Conservation (phyloP, 371 early-diverging fungal species). For the Choanephora cucurbitarum region DNA sequence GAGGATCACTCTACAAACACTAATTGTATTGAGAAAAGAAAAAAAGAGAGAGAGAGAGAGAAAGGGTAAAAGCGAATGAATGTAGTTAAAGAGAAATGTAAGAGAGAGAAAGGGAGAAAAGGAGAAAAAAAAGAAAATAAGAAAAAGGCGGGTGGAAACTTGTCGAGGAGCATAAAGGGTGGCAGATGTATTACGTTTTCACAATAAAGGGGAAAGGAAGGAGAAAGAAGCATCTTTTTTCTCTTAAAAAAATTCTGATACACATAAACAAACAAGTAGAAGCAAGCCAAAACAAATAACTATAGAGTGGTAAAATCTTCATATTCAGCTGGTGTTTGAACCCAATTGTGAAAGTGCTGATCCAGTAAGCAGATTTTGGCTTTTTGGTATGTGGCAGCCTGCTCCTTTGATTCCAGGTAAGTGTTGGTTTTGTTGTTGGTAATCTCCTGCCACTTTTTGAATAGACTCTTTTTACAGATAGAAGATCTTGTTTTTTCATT, state of each 20-base stretch:
- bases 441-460: conserved; percentile 15
- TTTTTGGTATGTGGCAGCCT: conserved; percentile 39
- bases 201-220: conserved; percentile 7
- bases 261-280: conserved; percentile 3
- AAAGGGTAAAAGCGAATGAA: conserved; percentile 7
- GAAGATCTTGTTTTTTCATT: conserved; percentile 48
- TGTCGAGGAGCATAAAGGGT: conserved; percentile 6
- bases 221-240: conserved; percentile 1
- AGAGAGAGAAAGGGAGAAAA: conserved; percentile 7
- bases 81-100: conserved; percentile 8
- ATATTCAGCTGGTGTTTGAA: conserved; percentile 45
- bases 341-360: conserved; percentile 56
- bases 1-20: background rate
- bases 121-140: conserved; percentile 9
- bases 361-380: conserved; percentile 49
- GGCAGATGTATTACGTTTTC: background rate
- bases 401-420: conserved; percentile 52
- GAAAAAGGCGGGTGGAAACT: conserved; percentile 6
- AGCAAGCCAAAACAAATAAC: background rate
- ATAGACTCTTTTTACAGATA: conserved; percentile 49
- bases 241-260: background rate
- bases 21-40: conserved; percentile 5
- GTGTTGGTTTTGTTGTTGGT: conserved; percentile 5
- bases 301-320: conserved; percentile 25
- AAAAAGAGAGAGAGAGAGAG: conserved; percentile 1